A percentile compares a stretch with the other conserved stretches of the same genome.
These are phyloP conservation scores for Fusarium duplospermum DNA, from an alignment of 2,329 filamentous ascomycete genomes.

Conservation along the genomic window DNA sequence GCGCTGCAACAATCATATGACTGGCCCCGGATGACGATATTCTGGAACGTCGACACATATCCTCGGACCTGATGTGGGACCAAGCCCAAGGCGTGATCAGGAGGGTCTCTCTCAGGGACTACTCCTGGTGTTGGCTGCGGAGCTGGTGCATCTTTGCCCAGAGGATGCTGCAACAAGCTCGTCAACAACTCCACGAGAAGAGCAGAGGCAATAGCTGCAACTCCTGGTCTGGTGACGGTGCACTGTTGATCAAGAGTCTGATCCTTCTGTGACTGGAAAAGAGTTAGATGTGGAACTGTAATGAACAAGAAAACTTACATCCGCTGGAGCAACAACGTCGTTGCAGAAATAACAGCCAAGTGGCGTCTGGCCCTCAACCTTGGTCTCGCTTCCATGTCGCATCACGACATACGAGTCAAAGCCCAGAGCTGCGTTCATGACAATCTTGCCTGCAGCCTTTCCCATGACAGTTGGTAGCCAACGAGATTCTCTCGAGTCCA, in stretches of 20 bases:
- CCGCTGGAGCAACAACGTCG: constrained; percentile 92
- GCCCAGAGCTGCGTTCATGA: constrained; percentile 94
- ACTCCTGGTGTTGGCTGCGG: constrained; percentile 56
- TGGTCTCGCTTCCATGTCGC: constrained; percentile 82
- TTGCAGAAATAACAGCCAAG: constrained; percentile 99
- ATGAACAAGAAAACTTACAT: constrained; percentile 70
- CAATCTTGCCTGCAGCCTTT: constrained; percentile 91
- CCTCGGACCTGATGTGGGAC: constrained; percentile 86
- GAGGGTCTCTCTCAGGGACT: constrained; percentile 65
- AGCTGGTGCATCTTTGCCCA: constrained; percentile 72
- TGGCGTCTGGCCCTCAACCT: constrained; percentile 68
- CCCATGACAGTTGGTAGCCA: constrained; percentile 98
- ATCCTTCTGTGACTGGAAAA: constrained; percentile 83
- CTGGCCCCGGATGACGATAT: constrained; percentile 76
- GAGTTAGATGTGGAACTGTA: constrained; percentile 7
- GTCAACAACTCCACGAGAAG: constrained; percentile 90
- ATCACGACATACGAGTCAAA: constrained; percentile 98
- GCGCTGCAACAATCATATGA: constrained; percentile 86
- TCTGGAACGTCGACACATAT: constrained; percentile 79
- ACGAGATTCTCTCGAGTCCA: constrained; percentile 93
- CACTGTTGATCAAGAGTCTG: constrained; percentile 98
- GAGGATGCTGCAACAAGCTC: constrained; percentile 87
- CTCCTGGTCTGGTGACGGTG: constrained; percentile 93
- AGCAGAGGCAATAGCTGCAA: constrained; percentile 91
- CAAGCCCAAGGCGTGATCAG: constrained; percentile 71